A percentile compares a stretch with the other conserved stretches of the same genome.
These are phyloP conservation scores for Acanthamoeba triangularis DNA, from an alignment of 208 protist genomes.

Conservation along the genomic window DNA sequence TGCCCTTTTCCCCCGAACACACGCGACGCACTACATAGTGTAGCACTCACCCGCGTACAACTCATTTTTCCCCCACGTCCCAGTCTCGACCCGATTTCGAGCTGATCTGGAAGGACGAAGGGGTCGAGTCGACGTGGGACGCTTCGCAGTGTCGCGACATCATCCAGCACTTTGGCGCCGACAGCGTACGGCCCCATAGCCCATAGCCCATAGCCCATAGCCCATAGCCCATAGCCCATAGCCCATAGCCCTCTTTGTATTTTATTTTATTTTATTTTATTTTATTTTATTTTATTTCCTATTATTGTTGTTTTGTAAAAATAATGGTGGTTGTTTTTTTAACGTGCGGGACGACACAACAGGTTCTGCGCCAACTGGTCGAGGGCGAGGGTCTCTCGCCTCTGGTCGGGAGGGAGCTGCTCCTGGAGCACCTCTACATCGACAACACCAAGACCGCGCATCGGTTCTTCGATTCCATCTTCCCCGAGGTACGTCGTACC, in stretches of 20 bases:
- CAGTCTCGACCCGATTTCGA: conserved; percentile 15
- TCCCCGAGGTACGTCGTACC: not conserved
- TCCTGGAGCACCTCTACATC: conserved; percentile 22
- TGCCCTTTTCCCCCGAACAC: not conserved
- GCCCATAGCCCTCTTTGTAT: not conserved
- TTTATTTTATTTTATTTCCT: not conserved
- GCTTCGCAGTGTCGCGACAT: not conserved
- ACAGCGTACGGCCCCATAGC: not conserved
- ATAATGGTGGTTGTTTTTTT: too few species aligned
- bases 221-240: too few species aligned
- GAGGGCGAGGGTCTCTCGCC: not conserved
- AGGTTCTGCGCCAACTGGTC: not conserved
- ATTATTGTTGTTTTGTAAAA: not conserved
- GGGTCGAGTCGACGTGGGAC: not conserved
- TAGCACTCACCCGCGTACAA: not conserved
- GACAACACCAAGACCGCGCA: not conserved
- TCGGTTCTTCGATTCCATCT: conserved; percentile 23
- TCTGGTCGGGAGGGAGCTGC: not conserved
- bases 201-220: too few species aligned
- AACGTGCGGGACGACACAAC: not conserved
- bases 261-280: not conserved
- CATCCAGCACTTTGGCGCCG: conserved; percentile 17
- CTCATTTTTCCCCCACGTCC: too few species aligned
- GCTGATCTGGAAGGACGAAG: conserved; percentile 14
- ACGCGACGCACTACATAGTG: too few species aligned